Percentiles rank a stretch among this genome's conserved stretches.
These are phyloP conservation scores for Pinus taeda DNA, from an alignment of 75 land plant species.

Conservation along the genomic window DNA sequence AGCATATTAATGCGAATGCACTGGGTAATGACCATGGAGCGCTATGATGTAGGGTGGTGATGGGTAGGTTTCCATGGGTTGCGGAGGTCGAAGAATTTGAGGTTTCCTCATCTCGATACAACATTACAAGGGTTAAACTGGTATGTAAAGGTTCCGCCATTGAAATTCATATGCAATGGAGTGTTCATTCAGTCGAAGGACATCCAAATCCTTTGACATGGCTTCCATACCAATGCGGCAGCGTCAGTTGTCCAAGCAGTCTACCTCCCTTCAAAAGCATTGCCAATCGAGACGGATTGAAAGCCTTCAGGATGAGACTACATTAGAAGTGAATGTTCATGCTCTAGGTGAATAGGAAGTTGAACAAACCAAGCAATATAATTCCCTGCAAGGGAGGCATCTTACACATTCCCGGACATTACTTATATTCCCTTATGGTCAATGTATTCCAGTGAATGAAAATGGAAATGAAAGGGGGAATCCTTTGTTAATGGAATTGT, in stretches of 20 bases:
- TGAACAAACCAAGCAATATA: conserved; percentile 12
- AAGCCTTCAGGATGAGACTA: conserved; percentile 2
- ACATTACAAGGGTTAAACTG: too few relatives aligned
- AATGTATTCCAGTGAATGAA: conserved; percentile 19
- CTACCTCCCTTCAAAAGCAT: not conserved
- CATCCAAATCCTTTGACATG: not conserved
- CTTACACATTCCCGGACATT: conserved; percentile 13
- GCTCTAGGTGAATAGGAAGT: conserved; percentile 1
- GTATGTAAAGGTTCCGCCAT: too few relatives aligned
- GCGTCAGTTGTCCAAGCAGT: not conserved
- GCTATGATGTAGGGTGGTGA: too few relatives aligned
- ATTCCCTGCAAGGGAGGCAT: conserved; percentile 6
- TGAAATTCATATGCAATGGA: not conserved
- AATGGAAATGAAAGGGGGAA: conserved; percentile 12
- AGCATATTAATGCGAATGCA: too few relatives aligned
- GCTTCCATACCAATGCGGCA: not conserved
- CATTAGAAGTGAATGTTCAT: conserved; percentile 9
- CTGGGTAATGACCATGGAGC: too few relatives aligned
- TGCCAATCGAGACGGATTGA: not conserved
- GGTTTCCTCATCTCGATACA: too few relatives aligned
- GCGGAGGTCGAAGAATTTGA: too few relatives aligned
- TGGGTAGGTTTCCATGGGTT: too few relatives aligned
- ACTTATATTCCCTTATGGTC: conserved; percentile 9
- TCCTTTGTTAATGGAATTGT: too few relatives aligned
- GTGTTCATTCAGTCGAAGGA: not conserved